Base-by-base conservation (phyloP, 192 early-diverging fungal genomes). In the Spizellomyces punctatus region DNA sequence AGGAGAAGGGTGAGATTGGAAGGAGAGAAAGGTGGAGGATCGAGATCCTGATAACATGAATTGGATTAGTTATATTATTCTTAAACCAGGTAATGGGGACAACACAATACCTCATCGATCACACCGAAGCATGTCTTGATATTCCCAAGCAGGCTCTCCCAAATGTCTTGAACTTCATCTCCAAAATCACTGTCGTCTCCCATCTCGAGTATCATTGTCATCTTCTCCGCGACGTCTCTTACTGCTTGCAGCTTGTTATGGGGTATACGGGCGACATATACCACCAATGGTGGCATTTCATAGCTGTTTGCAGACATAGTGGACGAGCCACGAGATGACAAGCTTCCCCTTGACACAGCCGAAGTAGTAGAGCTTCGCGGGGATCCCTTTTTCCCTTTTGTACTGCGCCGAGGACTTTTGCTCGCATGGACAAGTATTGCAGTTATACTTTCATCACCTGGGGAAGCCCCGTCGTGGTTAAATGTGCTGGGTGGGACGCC, bases 141-240 rank as follows among this genome's bases (percentile, higher is more conserved):
- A 22, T 16, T 60, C 17, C 59, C 58, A 27, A 62, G 3, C 19
- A 70, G 46, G 41, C 58, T 70, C 19, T 41, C 41, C 68, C 68
- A 70, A 6, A 70, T 46, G 14, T 70, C 68, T 8, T 62, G 10
- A 1, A 62, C 42, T 27, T 70, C 68, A 6, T 8, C 58, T 8
- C 46, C 68, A 49, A 70, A 70, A 8, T 70, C 68, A 6, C 22
- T 42, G 47, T 42, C 57, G 12, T 59, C 57, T 12, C 47, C 68
- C 27, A 68, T 19, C 6, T 22, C 56, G 10, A 68, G 17, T 6
- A 68, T 17, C 36, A 57, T 7, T 8, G 6, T 58, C 6, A 68
- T 45, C 36, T 68, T 68, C 12, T 57, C 46, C 8, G 43, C 19
- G 27, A 68, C 46, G 50, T 58, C 66, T 45, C 45, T 19, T 19